Evolutionary conservation across 768 basidiomycete species (phyloP).

Genomic region (Podaxis sp.): DNA sequence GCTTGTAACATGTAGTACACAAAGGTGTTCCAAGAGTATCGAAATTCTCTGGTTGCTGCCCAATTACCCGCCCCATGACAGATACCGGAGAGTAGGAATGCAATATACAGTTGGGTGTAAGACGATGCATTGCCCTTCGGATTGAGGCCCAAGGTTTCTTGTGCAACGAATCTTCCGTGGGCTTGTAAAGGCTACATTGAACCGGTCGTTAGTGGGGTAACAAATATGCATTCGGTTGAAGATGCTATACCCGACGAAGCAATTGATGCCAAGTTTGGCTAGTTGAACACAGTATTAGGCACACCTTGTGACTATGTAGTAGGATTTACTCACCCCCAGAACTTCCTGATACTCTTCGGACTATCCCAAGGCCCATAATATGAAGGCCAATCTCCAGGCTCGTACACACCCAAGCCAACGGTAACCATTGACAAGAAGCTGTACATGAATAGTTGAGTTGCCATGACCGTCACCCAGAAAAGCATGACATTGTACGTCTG

Average conservation of each 20-base stretch:
- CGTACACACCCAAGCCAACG: not conserved
- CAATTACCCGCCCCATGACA: constrained; percentile 21
- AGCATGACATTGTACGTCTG: not conserved
- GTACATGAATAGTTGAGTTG: not conserved
- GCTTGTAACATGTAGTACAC: constrained; percentile 27
- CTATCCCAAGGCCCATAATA: not conserved
- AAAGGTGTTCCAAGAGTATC: constrained; percentile 7
- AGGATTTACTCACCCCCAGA: not conserved
- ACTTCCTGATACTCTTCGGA: not conserved
- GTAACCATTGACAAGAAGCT: not conserved
- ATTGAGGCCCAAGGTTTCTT: constrained; percentile 17
- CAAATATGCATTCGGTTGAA: not conserved
- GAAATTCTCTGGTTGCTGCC: not conserved
- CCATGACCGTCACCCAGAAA: not conserved
- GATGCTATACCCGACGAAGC: constrained; percentile 23
- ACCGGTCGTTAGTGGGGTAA: not conserved
- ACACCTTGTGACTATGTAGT: not conserved
- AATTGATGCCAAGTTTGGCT: constrained; percentile 32
- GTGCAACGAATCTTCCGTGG: constrained; percentile 21
- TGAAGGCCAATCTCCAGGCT: not conserved
- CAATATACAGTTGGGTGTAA: constrained; percentile 29
- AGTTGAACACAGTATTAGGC: not conserved
- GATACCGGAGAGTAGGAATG: constrained; percentile 29
- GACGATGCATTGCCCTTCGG: constrained; percentile 22
- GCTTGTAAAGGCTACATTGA: constrained; percentile 20